A percentile compares a stretch with the other conserved stretches of the same genome.
phyloP scores from a whole-genome alignment of 345 rosid species.

The Hypericum perforatum region DNA sequence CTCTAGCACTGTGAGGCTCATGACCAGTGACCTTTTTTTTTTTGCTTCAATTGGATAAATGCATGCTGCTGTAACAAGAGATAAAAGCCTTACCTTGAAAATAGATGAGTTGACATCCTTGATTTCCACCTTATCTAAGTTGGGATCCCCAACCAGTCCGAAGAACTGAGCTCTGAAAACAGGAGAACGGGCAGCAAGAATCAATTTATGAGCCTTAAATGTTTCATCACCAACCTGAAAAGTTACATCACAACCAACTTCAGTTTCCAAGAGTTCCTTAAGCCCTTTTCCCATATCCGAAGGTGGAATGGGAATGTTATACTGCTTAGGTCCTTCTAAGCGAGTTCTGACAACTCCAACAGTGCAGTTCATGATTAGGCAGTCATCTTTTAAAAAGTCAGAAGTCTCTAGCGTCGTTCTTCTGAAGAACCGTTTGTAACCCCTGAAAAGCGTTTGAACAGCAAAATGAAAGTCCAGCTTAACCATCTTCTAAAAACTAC shows the following conservation, averaged over 20 bases:
- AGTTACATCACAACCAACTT: slow-evolving; percentile 60
- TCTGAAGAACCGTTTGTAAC: slow-evolving; percentile 80
- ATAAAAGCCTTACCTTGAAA: slow-evolving; percentile 52
- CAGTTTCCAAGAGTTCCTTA: slow-evolving; percentile 62
- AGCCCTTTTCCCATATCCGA: slow-evolving; percentile 74
- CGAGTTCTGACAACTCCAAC: slow-evolving; percentile 85
- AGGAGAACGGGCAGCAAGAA: slow-evolving; percentile 89
- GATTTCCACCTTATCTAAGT: slow-evolving; percentile 40
- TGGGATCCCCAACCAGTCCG: slow-evolving; percentile 72
- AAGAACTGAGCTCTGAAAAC: slow-evolving; percentile 91
- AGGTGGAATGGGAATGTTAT: slow-evolving; percentile 44
- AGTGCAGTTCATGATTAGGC: slow-evolving; percentile 73
- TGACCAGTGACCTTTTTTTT: too few relatives aligned
- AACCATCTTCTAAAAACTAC: background rate
- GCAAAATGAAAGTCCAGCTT: background rate
- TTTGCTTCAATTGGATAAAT: background rate
- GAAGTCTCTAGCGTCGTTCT: slow-evolving; percentile 66
- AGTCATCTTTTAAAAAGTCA: slow-evolving; percentile 71
- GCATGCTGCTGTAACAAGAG: background rate
- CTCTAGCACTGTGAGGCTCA: too few relatives aligned
- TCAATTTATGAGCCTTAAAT: slow-evolving; percentile 72
- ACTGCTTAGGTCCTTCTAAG: slow-evolving; percentile 59
- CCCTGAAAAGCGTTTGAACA: slow-evolving; percentile 42
- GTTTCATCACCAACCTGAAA: slow-evolving; percentile 72
- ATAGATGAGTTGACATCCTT: slow-evolving; percentile 74